Evolutionary conservation across 2,329 filamentous ascomycete species (phyloP).

Genomic region (Nigrograna mackinnonii): DNA sequence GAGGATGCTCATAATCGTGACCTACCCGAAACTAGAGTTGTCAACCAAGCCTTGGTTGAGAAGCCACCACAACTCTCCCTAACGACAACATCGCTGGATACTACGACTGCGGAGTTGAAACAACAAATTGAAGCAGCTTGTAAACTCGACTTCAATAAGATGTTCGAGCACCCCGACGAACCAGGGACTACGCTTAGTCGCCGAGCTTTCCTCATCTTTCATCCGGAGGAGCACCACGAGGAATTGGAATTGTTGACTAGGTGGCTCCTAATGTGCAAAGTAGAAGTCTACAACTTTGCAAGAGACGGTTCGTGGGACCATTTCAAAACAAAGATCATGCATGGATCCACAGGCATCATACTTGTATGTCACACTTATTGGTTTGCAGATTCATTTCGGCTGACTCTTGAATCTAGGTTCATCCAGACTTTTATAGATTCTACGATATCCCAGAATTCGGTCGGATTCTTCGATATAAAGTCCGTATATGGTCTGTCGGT

Average conservation of each 20-base stretch:
- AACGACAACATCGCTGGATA: no score
- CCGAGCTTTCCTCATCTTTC: conserved; percentile 30
- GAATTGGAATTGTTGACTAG: conserved; percentile 32
- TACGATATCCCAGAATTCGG: conserved; percentile 36
- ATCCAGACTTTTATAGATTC: conserved; percentile 34
- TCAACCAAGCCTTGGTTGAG: no score
- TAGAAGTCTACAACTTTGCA: conserved; percentile 27
- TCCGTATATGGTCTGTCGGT: conserved; percentile 40
- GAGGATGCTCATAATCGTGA: no score
- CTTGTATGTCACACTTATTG: no score
- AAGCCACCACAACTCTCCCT: no score
- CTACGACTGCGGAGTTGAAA: no score
- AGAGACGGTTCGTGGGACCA: conserved; percentile 26
- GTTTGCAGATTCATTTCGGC: no score
- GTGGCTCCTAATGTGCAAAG: conserved; percentile 34
- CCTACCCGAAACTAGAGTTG: no score
- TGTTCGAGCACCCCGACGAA: conserved; percentile 17
- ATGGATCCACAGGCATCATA: conserved; percentile 27
- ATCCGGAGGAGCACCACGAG: conserved; percentile 28
- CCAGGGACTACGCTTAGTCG: conserved; percentile 11
- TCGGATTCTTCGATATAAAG: conserved; percentile 26
- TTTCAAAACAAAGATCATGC: conserved; percentile 21
- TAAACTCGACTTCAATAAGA: conserved; percentile 21
- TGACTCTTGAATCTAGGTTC: no score
- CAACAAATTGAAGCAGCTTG: conserved; percentile 16